These are phyloP conservation scores for Neurospora sp. DNA, from an alignment of 495 filamentous ascomycete species.

Conservation along the genomic window DNA sequence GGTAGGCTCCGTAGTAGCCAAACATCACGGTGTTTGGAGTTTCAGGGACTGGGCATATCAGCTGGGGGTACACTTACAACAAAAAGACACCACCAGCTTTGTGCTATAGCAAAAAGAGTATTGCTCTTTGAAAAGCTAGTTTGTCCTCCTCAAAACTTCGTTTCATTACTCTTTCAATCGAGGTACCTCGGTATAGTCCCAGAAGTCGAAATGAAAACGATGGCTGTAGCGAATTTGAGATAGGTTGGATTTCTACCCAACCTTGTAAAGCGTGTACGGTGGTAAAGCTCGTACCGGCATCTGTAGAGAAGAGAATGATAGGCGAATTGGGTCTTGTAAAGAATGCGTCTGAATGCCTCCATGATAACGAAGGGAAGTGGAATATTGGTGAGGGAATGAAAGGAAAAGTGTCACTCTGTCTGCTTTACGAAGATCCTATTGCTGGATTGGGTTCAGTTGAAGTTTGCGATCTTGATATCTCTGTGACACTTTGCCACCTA, in stretches of 20 bases:
- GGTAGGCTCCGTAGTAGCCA: not conserved
- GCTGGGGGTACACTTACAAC: not conserved
- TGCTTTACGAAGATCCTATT: not conserved
- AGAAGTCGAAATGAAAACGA: not conserved
- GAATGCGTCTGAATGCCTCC: not conserved
- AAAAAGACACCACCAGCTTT: not conserved
- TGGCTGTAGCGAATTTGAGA: not conserved
- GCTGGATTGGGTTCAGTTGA: not conserved
- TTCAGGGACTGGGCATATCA: not conserved
- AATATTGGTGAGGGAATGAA: not conserved
- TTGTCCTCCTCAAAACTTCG: not conserved
- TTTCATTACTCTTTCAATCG: not conserved
- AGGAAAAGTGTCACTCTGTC: not conserved
- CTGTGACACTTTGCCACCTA: not conserved
- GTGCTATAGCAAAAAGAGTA: not conserved
- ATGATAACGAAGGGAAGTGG: not conserved
- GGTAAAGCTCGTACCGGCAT: not conserved
- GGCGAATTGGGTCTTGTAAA: not conserved
- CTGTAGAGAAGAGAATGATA: not conserved
- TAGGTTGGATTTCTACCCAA: not conserved
- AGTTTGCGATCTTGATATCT: not conserved
- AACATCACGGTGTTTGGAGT: not conserved
- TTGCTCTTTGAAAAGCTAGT: not conserved
- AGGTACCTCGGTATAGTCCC: not conserved
- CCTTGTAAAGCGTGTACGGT: not conserved